Evolutionary conservation across 345 rosid species (phyloP).

Genomic region (Gossypium stocksii): DNA sequence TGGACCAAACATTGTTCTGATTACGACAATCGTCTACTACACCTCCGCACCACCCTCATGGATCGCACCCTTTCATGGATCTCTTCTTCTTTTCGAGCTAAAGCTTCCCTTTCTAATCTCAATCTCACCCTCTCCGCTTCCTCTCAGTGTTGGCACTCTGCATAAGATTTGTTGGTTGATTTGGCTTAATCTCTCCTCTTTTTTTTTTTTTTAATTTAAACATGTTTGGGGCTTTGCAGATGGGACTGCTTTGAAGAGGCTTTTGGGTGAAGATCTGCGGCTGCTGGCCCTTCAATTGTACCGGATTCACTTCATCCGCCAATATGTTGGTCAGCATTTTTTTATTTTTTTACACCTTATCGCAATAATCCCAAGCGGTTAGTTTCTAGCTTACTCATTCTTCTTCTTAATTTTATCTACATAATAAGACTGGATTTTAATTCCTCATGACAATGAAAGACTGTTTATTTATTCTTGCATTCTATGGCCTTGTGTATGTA

Average conservation of each 20-base stretch:
- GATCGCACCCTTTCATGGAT: constrained; percentile 66
- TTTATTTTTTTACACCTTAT: background rate
- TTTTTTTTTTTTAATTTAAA: background rate
- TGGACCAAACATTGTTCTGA: constrained; percentile 28
- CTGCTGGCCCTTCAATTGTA: constrained; percentile 42
- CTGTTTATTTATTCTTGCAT: background rate
- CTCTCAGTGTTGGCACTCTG: constrained; percentile 15
- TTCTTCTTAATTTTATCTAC: background rate
- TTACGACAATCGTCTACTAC: constrained; percentile 32
- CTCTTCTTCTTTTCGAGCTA: constrained; percentile 47
- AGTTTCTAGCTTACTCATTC: background rate
- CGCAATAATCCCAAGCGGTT: background rate
- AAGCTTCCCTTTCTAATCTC: constrained; percentile 36
- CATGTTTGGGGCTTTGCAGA: constrained; percentile 27
- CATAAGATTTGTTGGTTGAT: background rate
- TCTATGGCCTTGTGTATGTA: background rate
- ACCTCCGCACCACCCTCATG: constrained; percentile 37
- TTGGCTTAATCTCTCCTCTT: background rate
- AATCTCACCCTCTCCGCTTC: constrained; percentile 31
- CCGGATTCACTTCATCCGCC: constrained; percentile 35
- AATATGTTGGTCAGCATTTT: constrained; percentile 45
- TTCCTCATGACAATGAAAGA: too few species aligned
- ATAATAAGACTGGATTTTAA: background rate
- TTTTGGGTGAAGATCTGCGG: constrained; percentile 39
- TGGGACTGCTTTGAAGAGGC: constrained; percentile 29